phyloP scores from a whole-genome alignment of 805 yeast species.

The Suhomyces emberorum region DNA sequence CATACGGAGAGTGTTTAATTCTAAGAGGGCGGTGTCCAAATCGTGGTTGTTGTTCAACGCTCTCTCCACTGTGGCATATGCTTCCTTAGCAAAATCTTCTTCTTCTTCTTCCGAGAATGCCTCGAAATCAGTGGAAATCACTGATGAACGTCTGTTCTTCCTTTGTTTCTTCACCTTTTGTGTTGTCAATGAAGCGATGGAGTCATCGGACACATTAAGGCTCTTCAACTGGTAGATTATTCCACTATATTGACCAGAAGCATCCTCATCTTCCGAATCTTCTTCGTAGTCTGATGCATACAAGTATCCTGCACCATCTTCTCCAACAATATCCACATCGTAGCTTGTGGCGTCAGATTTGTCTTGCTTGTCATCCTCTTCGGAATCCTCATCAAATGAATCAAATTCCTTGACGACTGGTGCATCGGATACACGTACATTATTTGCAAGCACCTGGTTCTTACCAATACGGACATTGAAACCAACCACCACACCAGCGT shows the following conservation, averaged over 20 bases:
- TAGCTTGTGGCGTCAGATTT: constrained; percentile 2
- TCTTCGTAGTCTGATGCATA: constrained; percentile 47
- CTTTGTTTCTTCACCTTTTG: constrained; percentile 40
- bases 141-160: constrained; percentile 35
- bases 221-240: constrained; percentile 46
- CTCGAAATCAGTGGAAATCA: constrained; percentile 47
- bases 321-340: constrained; percentile 39
- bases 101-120: constrained; percentile 35
- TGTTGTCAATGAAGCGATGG: constrained; percentile 51
- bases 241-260: constrained; percentile 34
- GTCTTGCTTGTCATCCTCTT: constrained; percentile 38
- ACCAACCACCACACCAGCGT: constrained; percentile 78
- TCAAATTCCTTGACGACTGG: constrained; percentile 36
- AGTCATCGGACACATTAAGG: constrained; percentile 54
- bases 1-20: constrained; percentile 93
- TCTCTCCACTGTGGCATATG: constrained; percentile 88
- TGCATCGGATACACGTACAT: constrained; percentile 50
- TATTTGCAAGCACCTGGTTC: constrained; percentile 44
- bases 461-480: constrained; percentile 66
- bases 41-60: constrained; percentile 92
- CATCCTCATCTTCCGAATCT: constrained; percentile 38
- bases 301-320: constrained; percentile 48
- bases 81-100: constrained; percentile 84
- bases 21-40: constrained; percentile 87
- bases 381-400: constrained; percentile 27